phyloP scores from a whole-genome alignment of 352 stramenopile species.

The Phytopythium montanum region DNA sequence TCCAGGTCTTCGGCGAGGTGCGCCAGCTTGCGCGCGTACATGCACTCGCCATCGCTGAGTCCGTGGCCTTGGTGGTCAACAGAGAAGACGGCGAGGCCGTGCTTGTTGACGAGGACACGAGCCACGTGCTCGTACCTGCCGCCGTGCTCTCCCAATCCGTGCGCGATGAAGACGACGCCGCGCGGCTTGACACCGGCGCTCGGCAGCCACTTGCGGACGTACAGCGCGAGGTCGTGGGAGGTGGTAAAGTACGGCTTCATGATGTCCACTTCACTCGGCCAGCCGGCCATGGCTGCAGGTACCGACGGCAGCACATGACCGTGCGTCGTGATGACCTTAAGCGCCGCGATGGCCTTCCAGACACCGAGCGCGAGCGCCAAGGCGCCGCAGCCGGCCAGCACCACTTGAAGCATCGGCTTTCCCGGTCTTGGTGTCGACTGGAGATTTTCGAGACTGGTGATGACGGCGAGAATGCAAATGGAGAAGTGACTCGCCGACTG shows the following conservation, averaged over 20 bases:
- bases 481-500: no score
- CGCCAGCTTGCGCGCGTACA: slow-evolving; percentile 38
- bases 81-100: slow-evolving; percentile 47
- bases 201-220: slow-evolving; percentile 42
- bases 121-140: slow-evolving; percentile 50
- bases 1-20: slow-evolving; percentile 48
- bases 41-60: slow-evolving; percentile 51
- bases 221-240: slow-evolving; percentile 35
- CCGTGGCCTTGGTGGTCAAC: slow-evolving; percentile 64
- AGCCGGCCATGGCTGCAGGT: slow-evolving; percentile 1
- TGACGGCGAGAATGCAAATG: slow-evolving; percentile 4
- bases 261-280: slow-evolving; percentile 12
- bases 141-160: slow-evolving; percentile 52
- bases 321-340: slow-evolving; percentile 8
- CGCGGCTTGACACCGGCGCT: slow-evolving; percentile 11
- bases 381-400: slow-evolving; percentile 11
- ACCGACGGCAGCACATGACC: slow-evolving; percentile 19
- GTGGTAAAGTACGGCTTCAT: slow-evolving; percentile 31
- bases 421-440: neutral
- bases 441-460: neutral
- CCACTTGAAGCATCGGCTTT: slow-evolving; percentile 6
- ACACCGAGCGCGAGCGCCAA: slow-evolving; percentile 13
- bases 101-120: slow-evolving; percentile 19
- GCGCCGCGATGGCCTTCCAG: slow-evolving; percentile 8
- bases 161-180: slow-evolving; percentile 49